Percentiles rank a stretch among this genome's conserved stretches.
These are phyloP conservation scores for Spatholobus suberectus DNA, from an alignment of 306 rosid species.

Conservation along the genomic window DNA sequence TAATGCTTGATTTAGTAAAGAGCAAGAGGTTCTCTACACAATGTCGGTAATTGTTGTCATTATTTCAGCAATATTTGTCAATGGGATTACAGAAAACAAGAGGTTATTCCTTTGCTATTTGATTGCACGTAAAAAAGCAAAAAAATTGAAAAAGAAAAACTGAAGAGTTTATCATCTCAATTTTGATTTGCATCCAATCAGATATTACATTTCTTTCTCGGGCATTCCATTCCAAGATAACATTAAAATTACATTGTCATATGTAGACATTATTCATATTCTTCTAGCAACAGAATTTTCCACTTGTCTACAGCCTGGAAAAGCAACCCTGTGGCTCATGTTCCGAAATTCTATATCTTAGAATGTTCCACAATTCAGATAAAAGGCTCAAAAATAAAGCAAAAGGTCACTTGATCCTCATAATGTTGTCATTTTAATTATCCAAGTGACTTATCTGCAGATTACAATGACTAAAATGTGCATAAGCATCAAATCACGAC, in stretches of 20 bases:
- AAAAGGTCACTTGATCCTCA: slow-evolving; percentile 35
- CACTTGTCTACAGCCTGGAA: slow-evolving; percentile 34
- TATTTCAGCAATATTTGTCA: slow-evolving; percentile 4
- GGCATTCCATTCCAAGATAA: slow-evolving; percentile 24
- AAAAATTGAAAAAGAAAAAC: background rate
- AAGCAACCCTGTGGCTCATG: slow-evolving; percentile 1
- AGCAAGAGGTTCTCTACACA: background rate
- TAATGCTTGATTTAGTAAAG: background rate
- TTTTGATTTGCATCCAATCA: slow-evolving; percentile 34
- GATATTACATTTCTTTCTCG: slow-evolving; percentile 18
- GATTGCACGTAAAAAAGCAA: background rate
- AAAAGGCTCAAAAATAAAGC: slow-evolving; percentile 35
- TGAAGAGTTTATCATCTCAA: slow-evolving; percentile 29
- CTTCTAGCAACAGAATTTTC: slow-evolving; percentile 44
- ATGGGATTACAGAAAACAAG: background rate
- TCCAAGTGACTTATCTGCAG: slow-evolving; percentile 8
- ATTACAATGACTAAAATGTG: background rate
- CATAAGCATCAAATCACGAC: slow-evolving; percentile 27
- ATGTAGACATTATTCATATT: slow-evolving; percentile 28
- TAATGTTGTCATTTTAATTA: slow-evolving; percentile 30
- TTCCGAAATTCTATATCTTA: slow-evolving; percentile 7
- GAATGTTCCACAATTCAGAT: slow-evolving; percentile 6
- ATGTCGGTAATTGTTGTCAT: slow-evolving; percentile 28
- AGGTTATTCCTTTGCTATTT: slow-evolving; percentile 32
- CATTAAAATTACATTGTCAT: slow-evolving; percentile 15